Base-by-base conservation (phyloP, 129 eudicot species). In the Chrysanthemum seticuspe region DNA sequence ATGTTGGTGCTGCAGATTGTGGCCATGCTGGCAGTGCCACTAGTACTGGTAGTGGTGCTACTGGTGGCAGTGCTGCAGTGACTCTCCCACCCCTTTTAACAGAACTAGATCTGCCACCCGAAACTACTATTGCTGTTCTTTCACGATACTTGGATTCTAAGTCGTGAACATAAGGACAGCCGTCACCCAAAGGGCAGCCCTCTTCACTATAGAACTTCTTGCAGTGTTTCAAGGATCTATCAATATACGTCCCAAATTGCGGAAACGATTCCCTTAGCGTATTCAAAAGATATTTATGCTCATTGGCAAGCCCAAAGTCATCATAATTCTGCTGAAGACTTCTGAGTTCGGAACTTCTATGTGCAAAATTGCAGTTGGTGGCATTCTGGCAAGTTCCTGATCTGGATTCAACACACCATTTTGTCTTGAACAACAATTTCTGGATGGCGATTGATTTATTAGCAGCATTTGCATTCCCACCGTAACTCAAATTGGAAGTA, bases 181-280 rank as follows among this genome's bases (percentile, higher is more conserved):
- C 83, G 64, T 89, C 95, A 21, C 98, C 98, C 77, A 87, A 93
- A 1, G 97, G 98, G 67, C 98, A 93, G 3, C 97, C 96, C 53
- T 89, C 96, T 78, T 87, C 96, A 6, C 96, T 87, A 67, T 82
- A 87, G 54, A 93, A 93, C 87, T 84, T 19, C 21, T 93, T 93
- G 79, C 97, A 93, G 64, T 87, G 21, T 78, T 90, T 90, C 48
- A 79, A 79, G 16, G 98, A 87, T 73, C 98, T 93, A 77, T 87
- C 92, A 50, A 79, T 34, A 59, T 87, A 92, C 71, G 64, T 75
- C 60, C 88, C 89, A 0, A 88, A 52, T 3, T 88, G 76, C 1
- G 98, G 98, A 31, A 65, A 85, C 83, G 79, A 55, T 5, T 44
- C 74, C n/a, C 70, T 81, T 27, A 10, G 9, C 29, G 27, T 6